These are phyloP conservation scores for Rhizopogon salebrosus DNA, from an alignment of 768 basidiomycete genomes.

Conservation along the genomic window DNA sequence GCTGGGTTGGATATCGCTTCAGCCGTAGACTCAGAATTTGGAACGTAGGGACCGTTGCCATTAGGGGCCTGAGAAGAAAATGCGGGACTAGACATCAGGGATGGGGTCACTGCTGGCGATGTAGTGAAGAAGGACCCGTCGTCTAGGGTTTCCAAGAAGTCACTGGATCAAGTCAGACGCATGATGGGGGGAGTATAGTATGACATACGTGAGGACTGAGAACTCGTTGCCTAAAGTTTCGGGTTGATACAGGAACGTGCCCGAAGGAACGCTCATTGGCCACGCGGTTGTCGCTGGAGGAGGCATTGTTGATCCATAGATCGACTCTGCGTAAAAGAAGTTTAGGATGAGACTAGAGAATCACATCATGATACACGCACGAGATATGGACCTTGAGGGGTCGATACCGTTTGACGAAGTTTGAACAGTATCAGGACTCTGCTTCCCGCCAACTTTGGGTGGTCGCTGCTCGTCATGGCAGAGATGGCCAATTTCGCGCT, in stretches of 20 bases:
- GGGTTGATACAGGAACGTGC: conserved; percentile 61
- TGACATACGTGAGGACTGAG: conserved; percentile 67
- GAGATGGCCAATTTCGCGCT: conserved; percentile 92
- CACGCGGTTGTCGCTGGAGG: conserved; percentile 38
- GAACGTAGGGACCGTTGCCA: conserved; percentile 11
- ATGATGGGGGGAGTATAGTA: background rate
- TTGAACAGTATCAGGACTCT: conserved; percentile 15
- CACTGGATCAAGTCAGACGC: conserved; percentile 37
- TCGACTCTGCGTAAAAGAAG: conserved; percentile 12
- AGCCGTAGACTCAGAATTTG: conserved; percentile 11
- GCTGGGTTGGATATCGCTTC: conserved; percentile 18
- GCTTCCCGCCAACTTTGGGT: conserved; percentile 41
- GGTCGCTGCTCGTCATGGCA: conserved; percentile 83
- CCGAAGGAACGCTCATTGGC: conserved; percentile 47
- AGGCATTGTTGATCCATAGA: conserved; percentile 16
- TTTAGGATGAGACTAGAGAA: background rate
- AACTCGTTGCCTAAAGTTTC: conserved; percentile 80
- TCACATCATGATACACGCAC: conserved; percentile 8
- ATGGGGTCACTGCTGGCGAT: conserved; percentile 48
- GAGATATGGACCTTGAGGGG: conserved; percentile 27
- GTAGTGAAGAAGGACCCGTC: conserved; percentile 74
- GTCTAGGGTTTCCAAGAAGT: conserved; percentile 85
- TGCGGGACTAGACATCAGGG: conserved; percentile 41
- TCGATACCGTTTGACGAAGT: conserved; percentile 24
- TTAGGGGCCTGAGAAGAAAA: conserved; percentile 11